phyloP scores from a whole-genome alignment of 106 monocot species.

The Dioscorea alata region DNA sequence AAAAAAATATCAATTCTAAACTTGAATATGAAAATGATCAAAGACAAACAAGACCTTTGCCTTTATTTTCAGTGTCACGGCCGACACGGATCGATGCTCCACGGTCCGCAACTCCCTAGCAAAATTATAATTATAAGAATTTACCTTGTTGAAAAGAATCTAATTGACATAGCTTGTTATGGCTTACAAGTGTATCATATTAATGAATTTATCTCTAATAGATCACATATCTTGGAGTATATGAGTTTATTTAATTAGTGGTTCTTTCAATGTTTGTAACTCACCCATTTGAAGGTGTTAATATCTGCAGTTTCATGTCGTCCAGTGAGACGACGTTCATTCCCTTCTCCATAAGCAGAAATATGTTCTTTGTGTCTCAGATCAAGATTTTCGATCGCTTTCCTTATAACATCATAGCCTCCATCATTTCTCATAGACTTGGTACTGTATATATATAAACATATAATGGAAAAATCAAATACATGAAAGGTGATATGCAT shows the following conservation, averaged over 20 bases:
- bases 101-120: conserved; percentile 30
- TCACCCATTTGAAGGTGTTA: conserved; percentile 77
- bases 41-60: conserved; percentile 24
- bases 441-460: conserved; percentile 21
- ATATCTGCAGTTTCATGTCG: conserved; percentile 78
- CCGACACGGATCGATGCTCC: conserved; percentile 38
- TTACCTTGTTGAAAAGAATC: too few relatives aligned
- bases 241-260: too few relatives aligned
- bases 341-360: conserved; percentile 75
- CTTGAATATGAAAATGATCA: neutral
- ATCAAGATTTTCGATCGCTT: conserved; percentile 52
- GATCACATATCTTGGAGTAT: too few relatives aligned
- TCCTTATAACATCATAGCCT: conserved; percentile 48
- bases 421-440: conserved; percentile 61
- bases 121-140: neutral
- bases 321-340: conserved; percentile 79
- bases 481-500: neutral
- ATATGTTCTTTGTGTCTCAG: conserved; percentile 70
- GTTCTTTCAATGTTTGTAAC: too few relatives aligned
- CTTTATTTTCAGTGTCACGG: conserved; percentile 37
- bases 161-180: too few relatives aligned
- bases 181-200: too few relatives aligned
- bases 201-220: too few relatives aligned
- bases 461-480: neutral
- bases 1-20: too few relatives aligned